Evolutionary conservation across 2,329 filamentous ascomycete genomes (phyloP), one percentile per base, ranked within the genome.

Genomic region (Aspergillus transmontanensis): DNA sequence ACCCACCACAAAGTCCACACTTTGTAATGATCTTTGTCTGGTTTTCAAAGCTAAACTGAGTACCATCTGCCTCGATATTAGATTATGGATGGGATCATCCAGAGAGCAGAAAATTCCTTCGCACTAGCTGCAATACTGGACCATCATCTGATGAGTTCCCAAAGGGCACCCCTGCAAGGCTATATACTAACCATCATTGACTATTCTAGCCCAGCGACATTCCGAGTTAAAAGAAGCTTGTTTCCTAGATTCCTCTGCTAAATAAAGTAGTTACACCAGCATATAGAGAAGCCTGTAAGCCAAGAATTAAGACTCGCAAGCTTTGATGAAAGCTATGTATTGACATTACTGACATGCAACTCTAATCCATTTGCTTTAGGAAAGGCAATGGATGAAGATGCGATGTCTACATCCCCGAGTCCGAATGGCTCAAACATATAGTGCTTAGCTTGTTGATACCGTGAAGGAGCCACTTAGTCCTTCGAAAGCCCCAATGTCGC

Each of bases 401-500:
- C 39, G 16, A 41, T 41, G 16, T 41, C 39, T n/a, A 41, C 6
- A n/a, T 9, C 19, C 39, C 39, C 3, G 19, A 41, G 39, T 41
- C 19, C 6, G 19, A 41, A n/a, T 9, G 3, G 7, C 3, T 41
- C 39, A 41, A 9, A n/a, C 16, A n/a, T 41, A 41, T 41, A n/a
- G 39, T 41, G 21, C 30, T 56, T 54, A 58, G 14, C 9, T 46
- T 12, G 39, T 54, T 4, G 50, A 54, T 48, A 82, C 76, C 4
- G 72, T 77, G 66, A 82, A 82, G 4, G 67, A 70, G 23, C 82
- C 81, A 71, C 89, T 91, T 10, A 82, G 82, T 0, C 91, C 92
- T 68, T 91, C 86, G 80, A 96, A 95, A 3, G 85, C 76, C 45
- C 80, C 86, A 45, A 95, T 87, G 1, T 71, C 78, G 0, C 89